Evolutionary conservation across 805 yeast genomes (phyloP), one percentile per base, ranked within the genome.

Genomic region (Lipomyces orientalis): DNA sequence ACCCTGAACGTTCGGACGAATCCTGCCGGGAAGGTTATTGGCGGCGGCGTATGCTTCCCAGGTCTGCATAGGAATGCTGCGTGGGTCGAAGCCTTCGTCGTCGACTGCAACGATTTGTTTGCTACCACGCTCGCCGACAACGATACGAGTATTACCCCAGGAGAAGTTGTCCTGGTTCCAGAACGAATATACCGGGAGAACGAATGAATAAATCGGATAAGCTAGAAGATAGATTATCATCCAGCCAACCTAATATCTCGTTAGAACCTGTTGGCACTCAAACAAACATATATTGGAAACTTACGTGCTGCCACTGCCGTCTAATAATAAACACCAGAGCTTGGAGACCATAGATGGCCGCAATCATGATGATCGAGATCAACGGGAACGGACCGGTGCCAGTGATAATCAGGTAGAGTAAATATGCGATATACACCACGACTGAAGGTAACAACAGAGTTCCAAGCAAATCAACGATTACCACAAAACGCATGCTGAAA

Each of bases 91-190:
- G 14, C 72, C 75, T 51, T 76, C 81, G 37, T 77, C 79, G 56
- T 76, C 78, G 19, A 76, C 77, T 0, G 76, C 73, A 14, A 80
- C 76, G 6, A 76, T 74, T 67, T 84, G 86, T 64, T 79, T 82
- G 55, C 86, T 87, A 69, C 83, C 84, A 69, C 81, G 82, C 61
- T 83, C 88, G 22, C 86, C 88, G 6, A 82, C 81, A 37, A 86
- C 86, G 16, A 82, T 77, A 76, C 90, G 83, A 8, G 90, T 86
- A 69, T 86, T 87, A 73, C 90, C 90, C 90, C 90, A 86, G 70
- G 85, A 78, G 76, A 86, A 86, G 75, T 86, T 86, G 73, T 86
- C 90, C 80, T 86, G 86, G 72, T 87, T 85, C 90, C 90, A 86
- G 78, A 81, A 86, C 2, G 89, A 83, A 75, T 86, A 86, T 55